Evolutionary conservation across 1,284 basidiomycete genomes (phyloP), one percentile per base, ranked within the genome.

Genomic region (Ustilago vetiveriae): DNA sequence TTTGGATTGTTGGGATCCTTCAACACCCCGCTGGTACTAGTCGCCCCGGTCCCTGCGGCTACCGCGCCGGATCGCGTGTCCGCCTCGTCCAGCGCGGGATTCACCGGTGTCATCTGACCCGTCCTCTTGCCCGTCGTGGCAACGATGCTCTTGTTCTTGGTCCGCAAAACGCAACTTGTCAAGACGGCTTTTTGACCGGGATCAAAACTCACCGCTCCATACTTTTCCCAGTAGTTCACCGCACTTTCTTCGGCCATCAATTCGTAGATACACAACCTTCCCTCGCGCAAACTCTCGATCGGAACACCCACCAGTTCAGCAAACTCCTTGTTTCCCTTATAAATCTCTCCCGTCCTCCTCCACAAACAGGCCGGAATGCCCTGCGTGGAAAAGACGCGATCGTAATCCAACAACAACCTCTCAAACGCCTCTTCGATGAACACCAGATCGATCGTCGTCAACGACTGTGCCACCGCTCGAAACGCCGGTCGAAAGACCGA

Each of bases 301-400:
- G 92, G 90, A 2, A 92, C 86, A 2, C 92, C 91, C 6, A 94
- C 89, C 3, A 95, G 84, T 75, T 92, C 91, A 4, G 91, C 89
- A 82, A 95, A 95, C 83, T 97, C 94, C 60, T 92, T 88, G 81
- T 98, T 98, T 89, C 95, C 84, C 94, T 98, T 86, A 52, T 98
- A 97, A 60, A 98, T 98, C 84, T 98, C 94, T 23, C 96, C 96
- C 2, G 95, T 98, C 42, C 95, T 85, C 26, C 94, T 86, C 96
- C 95, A 98, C 6, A 98, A 86, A 75, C 95, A 98, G 0, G 93
- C 93, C 0, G 96, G 96, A 9, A 98, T 92, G 38, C 92, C 94
- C 88, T 78, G 76, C 16, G 80, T 81, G 35, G 59, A 65, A 82
- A 98, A 94, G 0, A 95, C 92, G 32, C 94, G 89, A 80, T 98